A percentile compares a stretch with the other conserved stretches of the same genome.
phyloP scores from a whole-genome alignment of 371 early-diverging fungal genomes.

The Blakeslea trispora region DNA sequence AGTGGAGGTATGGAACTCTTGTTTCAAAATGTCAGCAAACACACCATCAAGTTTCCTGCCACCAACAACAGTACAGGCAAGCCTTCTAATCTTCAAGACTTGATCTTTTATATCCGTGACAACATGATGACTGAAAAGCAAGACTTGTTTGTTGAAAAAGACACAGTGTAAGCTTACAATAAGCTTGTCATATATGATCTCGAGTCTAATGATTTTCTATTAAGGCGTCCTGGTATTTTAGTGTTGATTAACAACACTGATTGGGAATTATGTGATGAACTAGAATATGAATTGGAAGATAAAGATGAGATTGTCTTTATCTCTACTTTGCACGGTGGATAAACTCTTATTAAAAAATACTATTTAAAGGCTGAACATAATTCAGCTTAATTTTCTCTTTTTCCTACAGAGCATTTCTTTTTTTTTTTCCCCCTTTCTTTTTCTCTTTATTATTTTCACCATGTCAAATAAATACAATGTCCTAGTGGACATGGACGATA shows the following conservation, averaged over 20 bases:
- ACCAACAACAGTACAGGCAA: slow-evolving; percentile 24
- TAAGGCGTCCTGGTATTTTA: slow-evolving; percentile 93
- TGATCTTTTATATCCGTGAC: slow-evolving; percentile 74
- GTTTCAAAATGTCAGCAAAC: slow-evolving; percentile 74
- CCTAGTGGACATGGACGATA: slow-evolving; percentile 57
- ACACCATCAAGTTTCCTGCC: slow-evolving; percentile 58
- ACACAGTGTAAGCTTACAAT: slow-evolving; percentile 74
- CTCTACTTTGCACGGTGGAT: slow-evolving; percentile 96
- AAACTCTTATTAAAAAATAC: too few relatives aligned
- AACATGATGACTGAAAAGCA: slow-evolving; percentile 76
- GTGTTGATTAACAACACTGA: slow-evolving; percentile 94
- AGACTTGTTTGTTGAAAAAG: slow-evolving; percentile 84
- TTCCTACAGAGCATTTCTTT: too few relatives aligned
- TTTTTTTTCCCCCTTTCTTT: not conserved
- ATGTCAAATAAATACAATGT: slow-evolving; percentile 51
- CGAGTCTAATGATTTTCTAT: too few relatives aligned
- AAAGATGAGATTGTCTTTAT: slow-evolving; percentile 90
- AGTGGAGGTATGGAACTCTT: slow-evolving; percentile 95
- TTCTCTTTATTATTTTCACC: not conserved
- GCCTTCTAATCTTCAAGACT: slow-evolving; percentile 65
- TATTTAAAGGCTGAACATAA: too few relatives aligned
- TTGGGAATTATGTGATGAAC: slow-evolving; percentile 95
- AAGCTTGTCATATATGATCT: too few relatives aligned
- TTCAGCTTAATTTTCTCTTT: too few relatives aligned
- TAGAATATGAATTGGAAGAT: slow-evolving; percentile 77